phyloP scores from a whole-genome alignment of 371 early-diverging fungal species.

The Mortierella sp. region DNA sequence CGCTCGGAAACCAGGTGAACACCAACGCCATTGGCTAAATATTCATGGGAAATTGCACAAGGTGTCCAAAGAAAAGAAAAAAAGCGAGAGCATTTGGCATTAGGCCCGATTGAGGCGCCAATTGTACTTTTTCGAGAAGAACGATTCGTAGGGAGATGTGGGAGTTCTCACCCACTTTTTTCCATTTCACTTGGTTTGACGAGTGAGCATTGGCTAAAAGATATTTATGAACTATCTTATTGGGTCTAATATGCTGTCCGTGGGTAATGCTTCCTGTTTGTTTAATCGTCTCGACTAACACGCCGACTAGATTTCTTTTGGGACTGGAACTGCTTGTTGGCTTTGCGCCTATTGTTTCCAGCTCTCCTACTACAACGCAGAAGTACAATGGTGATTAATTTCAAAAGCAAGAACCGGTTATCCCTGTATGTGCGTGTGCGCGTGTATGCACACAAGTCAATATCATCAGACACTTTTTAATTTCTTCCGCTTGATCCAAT shows the following conservation, averaged over 20 bases:
- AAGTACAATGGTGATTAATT: not conserved
- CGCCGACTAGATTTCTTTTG: conserved; percentile 66
- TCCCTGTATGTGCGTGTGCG: too few species aligned
- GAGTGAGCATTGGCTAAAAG: too few species aligned
- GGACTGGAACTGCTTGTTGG: conserved; percentile 66
- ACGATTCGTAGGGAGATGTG: not conserved
- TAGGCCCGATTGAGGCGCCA: not conserved
- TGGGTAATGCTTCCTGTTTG: not conserved
- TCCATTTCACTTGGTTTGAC: not conserved
- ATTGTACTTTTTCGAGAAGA: not conserved
- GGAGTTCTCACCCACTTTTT: conserved; percentile 1
- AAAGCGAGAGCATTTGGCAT: not conserved
- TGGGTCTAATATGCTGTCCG: not conserved
- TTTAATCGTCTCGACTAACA: conserved; percentile 56
- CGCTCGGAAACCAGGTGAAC: not conserved
- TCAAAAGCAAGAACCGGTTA: too few species aligned
- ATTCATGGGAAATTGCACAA: not conserved
- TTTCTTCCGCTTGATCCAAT: not conserved
- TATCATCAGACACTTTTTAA: not conserved
- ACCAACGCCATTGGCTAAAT: not conserved
- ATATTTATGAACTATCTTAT: not conserved
- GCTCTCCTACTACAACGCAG: conserved; percentile 56
- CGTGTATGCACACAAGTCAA: not conserved
- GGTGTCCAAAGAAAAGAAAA: not conserved
- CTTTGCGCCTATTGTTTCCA: conserved; percentile 63